Base-by-base conservation (phyloP, 371 early-diverging fungal species). In the Quaeritorhiza haematococci region DNA sequence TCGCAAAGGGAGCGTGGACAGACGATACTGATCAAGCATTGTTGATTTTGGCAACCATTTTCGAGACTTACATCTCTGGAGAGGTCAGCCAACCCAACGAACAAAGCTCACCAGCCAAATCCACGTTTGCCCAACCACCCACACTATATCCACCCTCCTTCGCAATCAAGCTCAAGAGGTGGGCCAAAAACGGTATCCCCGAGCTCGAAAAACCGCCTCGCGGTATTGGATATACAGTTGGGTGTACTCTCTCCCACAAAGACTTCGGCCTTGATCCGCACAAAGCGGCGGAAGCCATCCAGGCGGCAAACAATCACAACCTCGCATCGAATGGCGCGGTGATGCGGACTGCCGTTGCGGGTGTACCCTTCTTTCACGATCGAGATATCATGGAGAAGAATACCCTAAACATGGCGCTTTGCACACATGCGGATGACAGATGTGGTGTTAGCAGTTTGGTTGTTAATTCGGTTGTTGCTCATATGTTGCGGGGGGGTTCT, bases 351-450 rank as follows among this genome's bases (percentile, higher is more conserved):
- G 72, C 85, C 2, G 58, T 83, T 2, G 55, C 82, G 19, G 85
- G 84, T 0, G 55, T 75, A 3, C 76, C 81, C 29, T 79, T 75
- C 29, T 84, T 84, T 54, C 83, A 84, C 83, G 83, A 83, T 58
- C 83, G 79, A 26, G 71, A 69, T 1, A 70, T 71, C 3, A 83
- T 84, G 0, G 78, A 83, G 45, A 72, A 78, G 59, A 81, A 82
- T 46, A 61, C 84, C 1, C 67, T 77, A 7, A 75, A 80, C 3
- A 23, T 34, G 19, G 52, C 46, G 3, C 73, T 73, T 41, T 74
- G 82, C 33, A 84, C 85, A 5, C 85, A 84, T 49, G 82, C 84
- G n/a, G 85, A 87, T 59, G 84, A 83, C 38, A 71, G 85, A 3
- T 84, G 84, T 55, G 64, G 83, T 62, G 70, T 83, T 26, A 74